Evolutionary conservation across 2,329 filamentous ascomycete species (phyloP).

Genomic region (Cadophora luteo-olivacea): DNA sequence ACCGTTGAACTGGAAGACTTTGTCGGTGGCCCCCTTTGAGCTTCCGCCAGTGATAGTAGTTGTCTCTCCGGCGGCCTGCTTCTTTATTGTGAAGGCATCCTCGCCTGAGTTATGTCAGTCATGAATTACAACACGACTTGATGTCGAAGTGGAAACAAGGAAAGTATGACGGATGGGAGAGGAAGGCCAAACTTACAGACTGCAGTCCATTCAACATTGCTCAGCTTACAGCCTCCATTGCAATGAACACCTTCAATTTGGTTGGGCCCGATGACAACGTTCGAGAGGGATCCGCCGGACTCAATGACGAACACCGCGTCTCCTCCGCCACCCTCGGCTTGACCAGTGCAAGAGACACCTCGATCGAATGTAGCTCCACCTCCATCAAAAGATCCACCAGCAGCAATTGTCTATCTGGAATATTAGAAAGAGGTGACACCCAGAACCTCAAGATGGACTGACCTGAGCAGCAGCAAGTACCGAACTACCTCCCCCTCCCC

Average conservation of each 20-base stretch:
- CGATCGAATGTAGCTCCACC: conserved; percentile 53
- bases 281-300: conserved; percentile 42
- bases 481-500: neutral
- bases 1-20: conserved; percentile 6
- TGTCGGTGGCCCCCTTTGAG: neutral
- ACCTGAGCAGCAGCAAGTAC: conserved; percentile 11
- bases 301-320: conserved; percentile 45
- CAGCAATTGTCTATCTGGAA: conserved; percentile 48
- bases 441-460: neutral
- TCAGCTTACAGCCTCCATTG: conserved; percentile 6
- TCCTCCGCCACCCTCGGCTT: conserved; percentile 49
- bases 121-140: neutral
- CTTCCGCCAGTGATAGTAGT: conserved; percentile 4
- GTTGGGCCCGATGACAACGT: conserved; percentile 45
- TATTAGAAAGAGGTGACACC: neutral
- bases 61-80: conserved; percentile 8
- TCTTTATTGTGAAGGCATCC: conserved; percentile 12
- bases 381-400: conserved; percentile 53
- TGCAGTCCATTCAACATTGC: conserved; percentile 3
- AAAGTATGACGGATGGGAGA: neutral
- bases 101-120: neutral
- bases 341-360: conserved; percentile 48
- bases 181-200: neutral
- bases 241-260: conserved; percentile 41
- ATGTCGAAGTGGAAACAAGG: neutral